Conservation (phyloP, 2,329 filamentous ascomycete species). For the Colletotrichum tanaceti region DNA sequence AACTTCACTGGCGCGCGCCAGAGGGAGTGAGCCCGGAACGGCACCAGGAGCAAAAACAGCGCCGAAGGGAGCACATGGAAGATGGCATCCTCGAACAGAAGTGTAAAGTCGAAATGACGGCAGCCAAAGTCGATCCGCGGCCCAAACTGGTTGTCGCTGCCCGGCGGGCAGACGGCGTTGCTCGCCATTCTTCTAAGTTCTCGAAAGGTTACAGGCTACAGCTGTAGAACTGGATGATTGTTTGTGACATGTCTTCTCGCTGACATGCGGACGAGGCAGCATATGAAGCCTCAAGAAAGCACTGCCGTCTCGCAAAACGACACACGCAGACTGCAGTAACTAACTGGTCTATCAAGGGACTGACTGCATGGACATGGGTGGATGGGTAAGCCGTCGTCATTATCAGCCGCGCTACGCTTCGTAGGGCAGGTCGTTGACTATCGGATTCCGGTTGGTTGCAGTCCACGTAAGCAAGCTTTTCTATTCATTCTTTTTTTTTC, state of each 20-base stretch:
- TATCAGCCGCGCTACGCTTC: background rate
- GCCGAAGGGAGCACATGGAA: slow-evolving; percentile 3
- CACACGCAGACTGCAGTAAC: too few species aligned
- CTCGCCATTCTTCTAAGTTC: slow-evolving; percentile 5
- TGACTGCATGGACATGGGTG: background rate
- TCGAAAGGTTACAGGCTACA: too few species aligned
- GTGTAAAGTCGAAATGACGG: slow-evolving; percentile 23
- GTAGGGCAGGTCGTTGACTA: background rate
- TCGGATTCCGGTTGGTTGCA: background rate
- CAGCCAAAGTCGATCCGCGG: slow-evolving; percentile 20
- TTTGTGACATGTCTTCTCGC: too few species aligned
- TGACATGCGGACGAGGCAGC: background rate
- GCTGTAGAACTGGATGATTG: background rate
- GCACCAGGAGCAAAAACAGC: slow-evolving; percentile 13
- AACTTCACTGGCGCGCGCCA: background rate
- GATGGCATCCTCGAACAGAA: slow-evolving; percentile 13
- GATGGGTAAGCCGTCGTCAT: background rate
- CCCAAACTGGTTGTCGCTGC: slow-evolving; percentile 11
- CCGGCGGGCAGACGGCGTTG: background rate
- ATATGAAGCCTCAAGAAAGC: background rate
- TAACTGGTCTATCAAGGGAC: background rate
- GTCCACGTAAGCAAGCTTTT: background rate
- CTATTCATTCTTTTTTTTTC: too few species aligned
- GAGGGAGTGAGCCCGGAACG: slow-evolving; percentile 2
- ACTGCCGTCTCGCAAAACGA: background rate